Evolutionary conservation across 2,329 filamentous ascomycete genomes (phyloP).

Genomic region (Fusarium continuum): DNA sequence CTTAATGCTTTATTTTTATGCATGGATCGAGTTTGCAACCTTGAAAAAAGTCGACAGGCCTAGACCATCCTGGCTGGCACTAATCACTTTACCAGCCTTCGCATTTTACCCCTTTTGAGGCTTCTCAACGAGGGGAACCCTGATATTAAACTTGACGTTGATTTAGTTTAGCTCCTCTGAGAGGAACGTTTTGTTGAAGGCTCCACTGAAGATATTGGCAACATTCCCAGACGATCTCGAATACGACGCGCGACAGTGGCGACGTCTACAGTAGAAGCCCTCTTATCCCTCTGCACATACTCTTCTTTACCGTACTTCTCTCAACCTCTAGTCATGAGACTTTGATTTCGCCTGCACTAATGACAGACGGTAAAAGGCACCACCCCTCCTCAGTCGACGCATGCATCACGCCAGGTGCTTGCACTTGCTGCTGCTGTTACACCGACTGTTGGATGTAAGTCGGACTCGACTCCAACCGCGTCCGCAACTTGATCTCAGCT

Average conservation of each 20-base stretch:
- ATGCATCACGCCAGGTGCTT: slow-evolving; percentile 23
- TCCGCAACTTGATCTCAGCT: slow-evolving; percentile 3
- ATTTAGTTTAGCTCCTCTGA: slow-evolving; percentile 22
- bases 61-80: slow-evolving; percentile 16
- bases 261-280: neutral
- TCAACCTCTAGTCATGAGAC: slow-evolving; percentile 14
- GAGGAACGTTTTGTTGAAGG: slow-evolving; percentile 7
- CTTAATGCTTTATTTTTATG: neutral
- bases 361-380: slow-evolving; percentile 17
- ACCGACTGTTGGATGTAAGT: slow-evolving; percentile 22
- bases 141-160: slow-evolving; percentile 24
- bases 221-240: slow-evolving; percentile 7
- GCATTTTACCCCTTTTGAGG: slow-evolving; percentile 23
- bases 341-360: slow-evolving; percentile 9
- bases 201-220: slow-evolving; percentile 12
- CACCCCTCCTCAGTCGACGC: slow-evolving; percentile 18
- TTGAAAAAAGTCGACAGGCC: slow-evolving; percentile 1
- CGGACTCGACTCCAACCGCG: neutral
- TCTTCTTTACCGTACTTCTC: neutral
- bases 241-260: slow-evolving; percentile 6
- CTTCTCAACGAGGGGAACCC: slow-evolving; percentile 21
- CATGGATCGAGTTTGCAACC: neutral
- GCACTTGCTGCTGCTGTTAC: slow-evolving; percentile 1
- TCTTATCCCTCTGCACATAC: neutral
- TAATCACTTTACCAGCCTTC: slow-evolving; percentile 31